Conservation (phyloP, 345 rosid genomes). For the Stellera chamaejasme region DNA sequence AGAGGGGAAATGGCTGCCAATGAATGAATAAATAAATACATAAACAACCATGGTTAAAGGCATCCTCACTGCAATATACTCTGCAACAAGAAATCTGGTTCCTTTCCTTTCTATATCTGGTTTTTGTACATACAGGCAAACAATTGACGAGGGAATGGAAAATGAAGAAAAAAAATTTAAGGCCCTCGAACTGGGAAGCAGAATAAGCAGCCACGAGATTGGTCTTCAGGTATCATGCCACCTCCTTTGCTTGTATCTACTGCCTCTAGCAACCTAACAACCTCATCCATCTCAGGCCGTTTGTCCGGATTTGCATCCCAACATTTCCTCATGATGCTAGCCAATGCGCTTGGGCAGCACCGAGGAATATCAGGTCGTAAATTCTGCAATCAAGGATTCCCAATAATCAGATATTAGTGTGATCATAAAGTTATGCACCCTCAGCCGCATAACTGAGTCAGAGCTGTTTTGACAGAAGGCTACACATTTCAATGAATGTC, state of each 20-base stretch:
- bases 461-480: no score
- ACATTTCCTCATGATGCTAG: constrained; percentile 65
- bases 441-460: no score
- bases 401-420: neutral
- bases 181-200: constrained; percentile 70
- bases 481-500: no score
- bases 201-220: constrained; percentile 42
- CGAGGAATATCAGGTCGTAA: constrained; percentile 67
- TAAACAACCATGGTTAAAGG: no score
- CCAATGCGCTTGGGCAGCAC: constrained; percentile 63
- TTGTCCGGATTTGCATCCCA: constrained; percentile 67
- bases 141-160: neutral
- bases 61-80: no score
- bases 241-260: constrained; percentile 84
- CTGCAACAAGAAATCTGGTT: no score
- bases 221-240: constrained; percentile 85
- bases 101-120: no score
- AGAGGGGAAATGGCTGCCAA: no score
- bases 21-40: neutral
- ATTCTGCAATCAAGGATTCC: constrained; percentile 32
- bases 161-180: constrained; percentile 14
- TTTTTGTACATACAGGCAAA: constrained; percentile 7
- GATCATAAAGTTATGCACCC: neutral
- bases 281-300: constrained; percentile 80
- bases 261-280: constrained; percentile 55